Evolutionary conservation across 225 moss, liverwort and hornwort genomes (phyloP), one percentile per base, ranked within the genome.

Genomic region (Marchantia polymorpha): DNA sequence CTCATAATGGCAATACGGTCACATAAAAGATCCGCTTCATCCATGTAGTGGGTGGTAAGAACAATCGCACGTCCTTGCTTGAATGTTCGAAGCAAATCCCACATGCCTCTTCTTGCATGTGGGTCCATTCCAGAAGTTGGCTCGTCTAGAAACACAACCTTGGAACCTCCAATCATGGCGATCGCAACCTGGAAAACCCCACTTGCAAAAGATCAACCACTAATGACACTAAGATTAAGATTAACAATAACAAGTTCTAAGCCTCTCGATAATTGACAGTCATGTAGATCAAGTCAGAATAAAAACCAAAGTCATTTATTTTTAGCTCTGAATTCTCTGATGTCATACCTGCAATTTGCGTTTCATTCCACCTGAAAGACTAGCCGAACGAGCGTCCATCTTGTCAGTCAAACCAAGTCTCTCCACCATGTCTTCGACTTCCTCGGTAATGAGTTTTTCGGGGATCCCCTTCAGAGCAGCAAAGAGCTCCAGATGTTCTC

Each of bases 41-140:
- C 96, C 96, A 96, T 96, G 81, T 94, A 92, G 86, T 96, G 96
- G 47, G 96, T 96, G n/a, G 96, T 96, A 25, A 96, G 92, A 50
- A 96, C 91, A 49, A 96, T 94, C 9, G 96, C 94, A 27, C 96
- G 96, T 68, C 94, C 94, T 54, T 82, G 79, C 85, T 92, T 96
- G 55, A 96, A 96, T 1, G 89, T 88, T 72, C 92, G 94, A 61
- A 96, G 85, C 78, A 96, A 81, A 64, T 96, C 92, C 96, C 96
- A 96, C 84, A 96, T 91, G 60, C 88, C 89, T 75, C 96, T 87
- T 80, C 96, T 91, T 12, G 96, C 92, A 84, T 96, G 94, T 61
- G 96, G 96, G 80, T 96, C 96, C 70, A 96, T 85, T 70, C 96
- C 96, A 64, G 96, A 96, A 25, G 96, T 96, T 46, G 96, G 96